Base-by-base conservation (phyloP, 805 yeast species). In the Wickerhamiella alocasiicola region DNA sequence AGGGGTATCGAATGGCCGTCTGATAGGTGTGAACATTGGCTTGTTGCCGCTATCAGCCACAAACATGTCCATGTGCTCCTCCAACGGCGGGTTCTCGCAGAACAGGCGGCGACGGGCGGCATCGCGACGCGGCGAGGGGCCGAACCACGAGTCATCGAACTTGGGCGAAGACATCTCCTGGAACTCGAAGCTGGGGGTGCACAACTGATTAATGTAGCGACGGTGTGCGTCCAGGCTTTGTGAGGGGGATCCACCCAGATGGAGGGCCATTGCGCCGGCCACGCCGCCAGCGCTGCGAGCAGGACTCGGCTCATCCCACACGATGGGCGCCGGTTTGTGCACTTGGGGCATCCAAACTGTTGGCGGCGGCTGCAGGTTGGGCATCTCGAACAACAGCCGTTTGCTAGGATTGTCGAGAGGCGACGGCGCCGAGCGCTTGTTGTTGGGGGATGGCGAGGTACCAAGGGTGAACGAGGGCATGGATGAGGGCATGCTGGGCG, bases 21-120 rank as follows among this genome's bases (percentile, higher is more conserved):
- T 39, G 6, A 52, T 30, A 1, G 56, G 56, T 5, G 56, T 52
- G 21, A 50, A 33, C 20, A 50, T 36, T 16, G 43, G 3, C 67
- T 72, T 43, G 66, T 70, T 3, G 68, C 61, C 39, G 68, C 64
- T 6, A 70, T 57, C 15, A 70, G 62, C 31, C 68, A 55, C 15
- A 58, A 50, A 26, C 71, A 44, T 23, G 31, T 41, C 46, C 32
- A 21, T 20, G 17, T 26, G n/a, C 18, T 41, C 35, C 36, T 33
- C 40, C 29, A 27, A 17, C 27, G 31, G 31, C 5, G 13, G 21
- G 20, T 18, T 24, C 9, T 23, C 37, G 21, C 37, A 32, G 23
- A 44, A 44, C 30, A 40, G 31, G 23, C 46, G 41, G 7, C 46
- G 40, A 9, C 44, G 34, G 6, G 42, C 42, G 12, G 34, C 18